Base-by-base conservation (phyloP, 2,329 filamentous ascomycete species). In the Colletotrichum brevisporum region DNA sequence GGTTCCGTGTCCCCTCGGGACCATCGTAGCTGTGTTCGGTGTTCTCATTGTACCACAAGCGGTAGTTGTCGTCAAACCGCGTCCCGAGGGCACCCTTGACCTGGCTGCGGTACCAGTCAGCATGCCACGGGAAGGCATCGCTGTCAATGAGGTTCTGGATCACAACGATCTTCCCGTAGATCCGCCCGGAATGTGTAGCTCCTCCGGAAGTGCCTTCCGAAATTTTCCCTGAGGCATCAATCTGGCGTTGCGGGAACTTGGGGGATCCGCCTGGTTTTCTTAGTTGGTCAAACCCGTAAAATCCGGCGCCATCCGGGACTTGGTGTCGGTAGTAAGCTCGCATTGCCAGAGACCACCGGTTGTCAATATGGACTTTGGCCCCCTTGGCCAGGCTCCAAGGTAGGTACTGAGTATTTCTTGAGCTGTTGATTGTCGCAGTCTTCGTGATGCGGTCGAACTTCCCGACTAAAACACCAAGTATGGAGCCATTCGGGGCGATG, bases 91-190 rank as follows among this genome's bases (percentile, higher is more conserved):
- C 61, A 13, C 65, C 24, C 2, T 55, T 51, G 10, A 74, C 73
- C 27, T 71, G 56, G 6, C 26, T 26, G 13, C 61, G 67, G 39
- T 74, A 75, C 74, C 74, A 75, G 48, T 74, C 72, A 5, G 74
- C 74, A 48, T 75, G 74, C 71, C 71, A 71, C 1, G 74, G 73
- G 16, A 71, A 68, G 4, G 74, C 74, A 13, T 75, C 74, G n/a
- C 52, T 62, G 52, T 75, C 73, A 3, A 63, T 10, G 5, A 75
- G 70, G 12, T 69, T 74, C 45, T 73, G 69, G 56, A 75, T 59
- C 43, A 72, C 66, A n/a, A 75, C 73, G 39, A 74, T 3, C 60
- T 75, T 75, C 27, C 41, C 59, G 0, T 58, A 71, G 45, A 74
- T 70, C 21, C 72, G 55, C 1, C 72, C 73, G 0, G 69, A 53